Conservation (phyloP, 148 eudicot species). For the Chenopodium formosanum region DNA sequence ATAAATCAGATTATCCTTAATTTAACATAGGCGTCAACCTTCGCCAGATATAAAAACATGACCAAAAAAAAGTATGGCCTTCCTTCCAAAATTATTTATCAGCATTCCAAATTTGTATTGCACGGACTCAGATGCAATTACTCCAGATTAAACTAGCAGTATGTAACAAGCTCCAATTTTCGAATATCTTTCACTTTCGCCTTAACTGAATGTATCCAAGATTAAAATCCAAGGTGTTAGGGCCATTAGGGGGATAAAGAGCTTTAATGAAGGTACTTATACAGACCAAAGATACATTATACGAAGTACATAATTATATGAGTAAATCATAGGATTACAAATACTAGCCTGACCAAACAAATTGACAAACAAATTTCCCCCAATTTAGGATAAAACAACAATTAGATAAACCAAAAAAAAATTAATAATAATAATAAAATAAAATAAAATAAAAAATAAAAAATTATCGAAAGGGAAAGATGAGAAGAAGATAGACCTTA, state of each 20-base stretch:
- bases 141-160: no score
- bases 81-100: background rate
- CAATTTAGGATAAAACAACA: background rate
- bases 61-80: background rate
- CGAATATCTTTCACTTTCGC: background rate
- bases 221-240: no score
- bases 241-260: no score
- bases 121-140: background rate
- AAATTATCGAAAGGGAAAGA: background rate
- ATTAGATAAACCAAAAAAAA: background rate
- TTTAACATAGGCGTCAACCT: no score
- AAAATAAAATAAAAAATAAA: background rate
- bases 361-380: background rate
- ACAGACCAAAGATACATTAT: no score
- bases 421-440: background rate
- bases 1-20: background rate
- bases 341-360: background rate
- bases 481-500: conserved; percentile 45
- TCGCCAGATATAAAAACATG: background rate
- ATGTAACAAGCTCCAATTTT: background rate
- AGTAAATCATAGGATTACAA: no score
- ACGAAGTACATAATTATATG: no score
- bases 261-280: no score
- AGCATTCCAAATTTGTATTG: background rate
- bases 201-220: background rate